Evolutionary conservation across 371 early-diverging fungal genomes (phyloP).

Genomic region (Scutellospora calospora): DNA sequence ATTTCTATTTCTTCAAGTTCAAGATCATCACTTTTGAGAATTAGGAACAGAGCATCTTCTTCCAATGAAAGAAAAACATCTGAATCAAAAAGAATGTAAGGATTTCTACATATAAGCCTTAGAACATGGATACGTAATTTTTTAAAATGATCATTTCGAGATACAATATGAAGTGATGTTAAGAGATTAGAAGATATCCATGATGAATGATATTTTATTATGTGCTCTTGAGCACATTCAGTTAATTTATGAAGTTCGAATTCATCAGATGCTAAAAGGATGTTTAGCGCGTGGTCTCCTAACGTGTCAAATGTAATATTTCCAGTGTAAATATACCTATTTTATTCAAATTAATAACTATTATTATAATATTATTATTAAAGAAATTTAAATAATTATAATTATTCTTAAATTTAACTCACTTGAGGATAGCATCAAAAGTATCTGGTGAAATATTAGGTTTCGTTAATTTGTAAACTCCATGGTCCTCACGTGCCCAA

Average conservation of each 20-base stretch:
- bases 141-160: background rate
- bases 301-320: background rate
- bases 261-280: background rate
- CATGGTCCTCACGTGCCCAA: background rate
- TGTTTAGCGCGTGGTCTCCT: background rate
- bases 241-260: background rate
- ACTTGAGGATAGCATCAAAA: constrained; percentile 4
- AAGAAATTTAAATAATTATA: background rate
- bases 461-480: background rate
- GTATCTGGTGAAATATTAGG: background rate
- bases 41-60: background rate
- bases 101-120: background rate
- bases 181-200: background rate
- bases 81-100: constrained; percentile 15
- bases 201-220: background rate
- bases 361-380: background rate
- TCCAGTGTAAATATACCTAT: constrained; percentile 31
- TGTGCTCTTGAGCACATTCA: background rate
- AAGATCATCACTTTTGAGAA: constrained; percentile 10
- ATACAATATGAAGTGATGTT: background rate
- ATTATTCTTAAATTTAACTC: background rate
- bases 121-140: background rate
- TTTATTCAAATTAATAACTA: background rate
- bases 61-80: background rate
- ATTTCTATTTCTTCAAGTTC: constrained; percentile 32